These are phyloP conservation scores for Brassica incana DNA, from an alignment of 345 rosid genomes.

Conservation along the genomic window DNA sequence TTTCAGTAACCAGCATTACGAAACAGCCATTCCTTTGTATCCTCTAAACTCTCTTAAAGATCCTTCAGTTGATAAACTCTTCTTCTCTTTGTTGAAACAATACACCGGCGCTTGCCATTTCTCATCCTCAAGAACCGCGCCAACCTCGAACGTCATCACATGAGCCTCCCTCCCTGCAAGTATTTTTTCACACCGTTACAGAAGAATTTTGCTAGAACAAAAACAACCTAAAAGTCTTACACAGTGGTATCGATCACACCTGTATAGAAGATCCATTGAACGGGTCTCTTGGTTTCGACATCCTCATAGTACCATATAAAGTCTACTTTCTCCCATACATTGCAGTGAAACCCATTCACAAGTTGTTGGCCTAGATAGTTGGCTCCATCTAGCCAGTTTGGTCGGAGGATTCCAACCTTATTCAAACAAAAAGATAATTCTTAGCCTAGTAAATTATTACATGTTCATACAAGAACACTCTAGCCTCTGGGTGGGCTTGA, in stretches of 20 bases:
- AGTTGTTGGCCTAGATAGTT: constrained; percentile 51
- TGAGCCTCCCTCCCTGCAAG: constrained; percentile 53
- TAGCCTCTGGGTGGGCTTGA: background rate
- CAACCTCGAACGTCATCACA: constrained; percentile 69
- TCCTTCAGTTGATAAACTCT: background rate
- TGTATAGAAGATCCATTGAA: constrained; percentile 61
- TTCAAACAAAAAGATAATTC: background rate
- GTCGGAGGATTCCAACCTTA: constrained; percentile 62
- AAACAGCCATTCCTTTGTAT: constrained; percentile 21
- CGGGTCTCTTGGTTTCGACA: constrained; percentile 61
- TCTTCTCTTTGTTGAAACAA: constrained; percentile 45
- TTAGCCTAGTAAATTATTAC: background rate
- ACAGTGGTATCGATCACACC: constrained; percentile 27
- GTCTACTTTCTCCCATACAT: constrained; percentile 67
- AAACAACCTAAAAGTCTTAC: background rate
- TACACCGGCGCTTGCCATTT: constrained; percentile 64
- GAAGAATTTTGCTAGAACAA: background rate
- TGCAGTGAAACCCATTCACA: constrained; percentile 57
- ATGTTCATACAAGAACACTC: background rate
- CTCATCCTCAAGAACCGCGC: constrained; percentile 57
- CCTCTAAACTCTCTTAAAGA: constrained; percentile 29
- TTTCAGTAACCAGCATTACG: background rate
- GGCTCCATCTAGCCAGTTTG: constrained; percentile 67
- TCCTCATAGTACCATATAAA: constrained; percentile 69
- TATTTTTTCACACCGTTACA: background rate